phyloP scores from a whole-genome alignment of 1,284 basidiomycete species.

The Sparassis latifolia region DNA sequence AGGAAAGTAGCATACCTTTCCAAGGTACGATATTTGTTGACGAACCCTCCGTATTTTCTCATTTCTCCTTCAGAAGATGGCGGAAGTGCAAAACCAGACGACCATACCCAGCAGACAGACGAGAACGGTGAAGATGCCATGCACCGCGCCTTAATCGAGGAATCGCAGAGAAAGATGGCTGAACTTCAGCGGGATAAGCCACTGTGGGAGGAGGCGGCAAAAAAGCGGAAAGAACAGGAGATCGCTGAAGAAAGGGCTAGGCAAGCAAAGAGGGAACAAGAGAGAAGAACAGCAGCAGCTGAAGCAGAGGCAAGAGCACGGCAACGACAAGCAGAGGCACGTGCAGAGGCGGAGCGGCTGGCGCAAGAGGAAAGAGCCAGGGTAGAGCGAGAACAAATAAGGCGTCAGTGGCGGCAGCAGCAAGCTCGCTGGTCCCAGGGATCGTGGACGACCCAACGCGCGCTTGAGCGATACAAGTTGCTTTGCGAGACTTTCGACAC shows the following conservation, averaged over 20 bases:
- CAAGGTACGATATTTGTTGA: too few relatives aligned
- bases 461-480: slow-evolving; percentile 57
- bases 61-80: too few relatives aligned
- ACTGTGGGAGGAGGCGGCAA: slow-evolving; percentile 50
- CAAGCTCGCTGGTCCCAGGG: slow-evolving; percentile 46
- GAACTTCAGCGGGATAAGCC: slow-evolving; percentile 62
- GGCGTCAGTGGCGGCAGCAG: slow-evolving; percentile 29
- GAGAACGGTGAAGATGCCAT: slow-evolving; percentile 28
- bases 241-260: slow-evolving; percentile 37
- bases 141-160: slow-evolving; percentile 44
- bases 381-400: slow-evolving; percentile 28
- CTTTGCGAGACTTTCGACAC: slow-evolving; percentile 58
- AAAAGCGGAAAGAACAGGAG: slow-evolving; percentile 38
- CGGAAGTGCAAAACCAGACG: too few relatives aligned
- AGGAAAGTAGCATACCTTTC: neutral
- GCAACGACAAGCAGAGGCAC: slow-evolving; percentile 9
- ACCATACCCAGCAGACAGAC: neutral
- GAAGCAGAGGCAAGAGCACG: slow-evolving; percentile 19
- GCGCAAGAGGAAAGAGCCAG: slow-evolving; percentile 17
- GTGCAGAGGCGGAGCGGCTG: slow-evolving; percentile 22
- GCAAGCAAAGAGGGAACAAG: slow-evolving; percentile 27
- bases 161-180: slow-evolving; percentile 60
- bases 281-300: slow-evolving; percentile 27
- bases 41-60: too few relatives aligned
- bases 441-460: slow-evolving; percentile 51